Base-by-base conservation (phyloP, 345 rosid genomes). In the Tarenaya hassleriana region DNA sequence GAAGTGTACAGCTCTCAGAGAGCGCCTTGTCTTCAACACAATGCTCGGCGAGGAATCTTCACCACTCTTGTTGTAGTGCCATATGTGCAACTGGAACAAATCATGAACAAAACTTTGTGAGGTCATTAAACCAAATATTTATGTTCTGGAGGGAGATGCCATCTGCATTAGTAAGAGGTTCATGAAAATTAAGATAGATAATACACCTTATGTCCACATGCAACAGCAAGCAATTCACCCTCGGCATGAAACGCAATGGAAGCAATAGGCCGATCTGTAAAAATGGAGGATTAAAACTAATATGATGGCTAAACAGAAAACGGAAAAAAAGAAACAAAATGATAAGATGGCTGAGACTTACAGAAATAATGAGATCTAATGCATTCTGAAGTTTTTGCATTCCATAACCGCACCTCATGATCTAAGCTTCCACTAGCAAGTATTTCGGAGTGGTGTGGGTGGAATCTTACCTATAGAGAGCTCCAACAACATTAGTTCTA, bases 171-270 rank as follows among this genome's bases (percentile, higher is more conserved):
- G 52, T 37, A 38, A 35, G 41, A 8, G n/a, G 18, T 43, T 27
- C 20, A 27, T 24, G 42, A 29, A 47, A 32, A 21, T 60, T 47
- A 43, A 35, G 53, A 37, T 58, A n/a, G 44, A 34, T 51, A 52
- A 42, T 50, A 47, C 68, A 81, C 89, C 89, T 84, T 84, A 73
- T 84, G 94, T 61, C 94, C 94, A 12, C 84, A 81, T 64, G 86
- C 94, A 66, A 84, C 94, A 21, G 94, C 89, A 39, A 84, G 86
- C 55, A 84, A 49, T 56, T 81, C 89, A 31, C 94, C 94, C 58
- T 70, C 84, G 18, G 89, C 89, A 51, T 84, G 94, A 55, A 84
- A 84, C 60, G 94, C 94, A 70, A 84, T 82, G 14, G 94, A 84
- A 69, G 94, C 94, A 74, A 84, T 84, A 15, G 89, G 94, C 45